Evolutionary conservation across 306 rosid genomes (phyloP), one percentile per base, ranked within the genome.

Genomic region (Rosa chinensis): DNA sequence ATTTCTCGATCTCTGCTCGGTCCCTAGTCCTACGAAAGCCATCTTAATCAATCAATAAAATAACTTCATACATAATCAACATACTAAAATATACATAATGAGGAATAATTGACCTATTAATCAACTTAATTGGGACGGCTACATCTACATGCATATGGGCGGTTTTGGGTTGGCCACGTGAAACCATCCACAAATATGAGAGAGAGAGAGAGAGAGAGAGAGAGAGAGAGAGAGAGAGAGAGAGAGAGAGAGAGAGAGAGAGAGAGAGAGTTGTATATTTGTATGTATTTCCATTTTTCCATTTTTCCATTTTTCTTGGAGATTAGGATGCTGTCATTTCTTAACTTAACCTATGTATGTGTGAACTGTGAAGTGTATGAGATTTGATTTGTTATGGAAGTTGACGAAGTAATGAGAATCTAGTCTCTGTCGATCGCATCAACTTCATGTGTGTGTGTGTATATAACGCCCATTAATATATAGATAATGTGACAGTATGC

Each of bases 101-200:
- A 67, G 32, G 48, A 67, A 40, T 67, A 8, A 67, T 67, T 67
- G 21, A 40, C 49, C 45, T 40, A 10, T 39, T 39, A 40, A 40
- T 67, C n/a, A 76, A 32, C 48, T 47, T 32, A 32, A 32, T 32
- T 47, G 62, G 70, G 79, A 47, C 72, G 79, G 79, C 72, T 61
- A 53, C 44, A 25, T 55, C 6, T 59, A 9, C 18, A 61, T 25
- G 70, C n/a, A 32, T 20, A 53, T 67, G 64, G 81, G 69, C 73
- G 53, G 79, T 66, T 63, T 39, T 82, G 72, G 88, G 88, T 82
- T 90, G 92, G 89, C 93, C 91, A 89, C 81, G 92, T 86, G 93
- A 83, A 75, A 48, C 37, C 69, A 61, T 71, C 78, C 86, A 87
- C 21, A 53, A 5, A 3, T 13, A 10, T 2, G 16, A n/a, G 0